Percentiles rank a stretch among this genome's conserved stretches.
Conservation (phyloP, 768 basidiomycete genomes). For the Podaxis mareebaensis region DNA sequence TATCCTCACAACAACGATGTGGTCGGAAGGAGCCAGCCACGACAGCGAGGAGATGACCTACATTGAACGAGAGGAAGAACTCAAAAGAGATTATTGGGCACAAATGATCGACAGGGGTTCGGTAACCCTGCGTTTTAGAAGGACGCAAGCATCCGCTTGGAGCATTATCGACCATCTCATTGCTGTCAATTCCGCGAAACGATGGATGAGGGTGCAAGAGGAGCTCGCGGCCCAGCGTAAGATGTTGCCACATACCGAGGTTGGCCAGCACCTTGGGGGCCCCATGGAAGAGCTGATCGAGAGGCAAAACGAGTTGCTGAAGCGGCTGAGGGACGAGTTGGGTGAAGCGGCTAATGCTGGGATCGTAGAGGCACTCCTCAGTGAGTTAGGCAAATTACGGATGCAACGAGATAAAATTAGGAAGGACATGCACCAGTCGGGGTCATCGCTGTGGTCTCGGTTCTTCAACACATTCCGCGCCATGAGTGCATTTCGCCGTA, state of each 20-base stretch:
- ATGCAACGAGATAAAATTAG: not conserved
- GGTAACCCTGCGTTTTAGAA: not conserved
- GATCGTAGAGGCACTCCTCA: not conserved
- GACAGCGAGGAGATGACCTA: not conserved
- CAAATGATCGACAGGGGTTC: not conserved
- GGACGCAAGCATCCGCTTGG: conserved; percentile 2
- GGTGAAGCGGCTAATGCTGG: not conserved
- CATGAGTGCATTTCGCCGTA: not conserved
- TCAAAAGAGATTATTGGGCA: not conserved
- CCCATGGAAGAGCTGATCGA: not conserved
- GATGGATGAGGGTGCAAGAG: no score
- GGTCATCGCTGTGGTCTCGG: not conserved
- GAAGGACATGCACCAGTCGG: conserved; percentile 20
- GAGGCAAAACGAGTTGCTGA: not conserved
- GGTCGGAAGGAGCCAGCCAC: not conserved
- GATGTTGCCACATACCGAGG: not conserved
- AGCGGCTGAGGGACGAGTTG: not conserved
- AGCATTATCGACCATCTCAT: conserved; percentile 1
- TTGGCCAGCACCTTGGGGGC: not conserved
- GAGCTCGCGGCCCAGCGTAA: not conserved
- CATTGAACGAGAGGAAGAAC: not conserved
- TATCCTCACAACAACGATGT: conserved; percentile 2
- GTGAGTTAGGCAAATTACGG: not conserved
- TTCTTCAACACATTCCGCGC: not conserved
- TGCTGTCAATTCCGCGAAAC: no score